phyloP scores from a whole-genome alignment of 2,329 filamentous ascomycete genomes.

The Eurotiales sp. region DNA sequence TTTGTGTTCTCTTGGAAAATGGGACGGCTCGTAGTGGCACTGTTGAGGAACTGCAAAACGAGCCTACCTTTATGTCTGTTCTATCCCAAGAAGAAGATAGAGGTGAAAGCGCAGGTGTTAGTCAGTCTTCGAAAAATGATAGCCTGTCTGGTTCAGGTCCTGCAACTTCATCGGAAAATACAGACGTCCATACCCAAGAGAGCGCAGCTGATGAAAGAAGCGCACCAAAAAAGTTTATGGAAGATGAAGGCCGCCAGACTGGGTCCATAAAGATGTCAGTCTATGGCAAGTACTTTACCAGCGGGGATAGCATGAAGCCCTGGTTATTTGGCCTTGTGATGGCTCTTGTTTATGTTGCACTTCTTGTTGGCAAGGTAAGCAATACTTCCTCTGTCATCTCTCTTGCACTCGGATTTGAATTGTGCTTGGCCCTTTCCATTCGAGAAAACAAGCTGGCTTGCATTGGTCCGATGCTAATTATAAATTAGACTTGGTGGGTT shows the following conservation, averaged over 20 bases:
- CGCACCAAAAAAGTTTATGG: constrained; percentile 59
- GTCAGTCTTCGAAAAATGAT: background rate
- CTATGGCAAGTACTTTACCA: constrained; percentile 66
- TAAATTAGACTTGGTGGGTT: constrained; percentile 43
- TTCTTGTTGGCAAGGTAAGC: constrained; percentile 52
- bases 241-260: constrained; percentile 67
- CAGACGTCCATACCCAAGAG: background rate
- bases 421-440: no score
- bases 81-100: constrained; percentile 35
- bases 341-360: constrained; percentile 53
- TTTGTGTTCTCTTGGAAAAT: constrained; percentile 68
- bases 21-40: constrained; percentile 63
- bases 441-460: no score
- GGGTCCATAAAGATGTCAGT: constrained; percentile 65
- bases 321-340: constrained; percentile 56
- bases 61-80: constrained; percentile 38
- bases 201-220: background rate
- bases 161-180: background rate
- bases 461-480: background rate
- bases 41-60: constrained; percentile 53
- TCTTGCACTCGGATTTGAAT: no score
- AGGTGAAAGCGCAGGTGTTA: constrained; percentile 40
- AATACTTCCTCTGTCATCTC: no score
- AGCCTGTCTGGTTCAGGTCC: background rate
- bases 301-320: constrained; percentile 60